Conservation (phyloP, 768 basidiomycete species). For the Holtermannia corniformis region DNA sequence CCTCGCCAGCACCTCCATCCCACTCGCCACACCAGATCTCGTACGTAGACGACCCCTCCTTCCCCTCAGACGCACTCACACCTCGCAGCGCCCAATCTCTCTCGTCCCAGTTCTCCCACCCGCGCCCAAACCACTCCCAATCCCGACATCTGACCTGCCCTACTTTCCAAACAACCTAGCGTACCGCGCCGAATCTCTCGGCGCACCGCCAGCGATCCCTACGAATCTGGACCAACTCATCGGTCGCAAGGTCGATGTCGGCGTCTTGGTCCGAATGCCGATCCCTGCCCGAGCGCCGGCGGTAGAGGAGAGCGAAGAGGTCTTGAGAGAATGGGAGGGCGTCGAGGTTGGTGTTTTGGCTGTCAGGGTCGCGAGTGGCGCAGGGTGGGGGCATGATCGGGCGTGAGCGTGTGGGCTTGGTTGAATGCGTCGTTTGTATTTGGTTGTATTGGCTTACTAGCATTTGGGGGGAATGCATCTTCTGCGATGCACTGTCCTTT, state of each 20-base stretch:
- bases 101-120: slow-evolving; percentile 17
- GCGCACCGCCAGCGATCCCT: slow-evolving; percentile 8
- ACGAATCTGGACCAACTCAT: slow-evolving; percentile 13
- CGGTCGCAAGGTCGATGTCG: slow-evolving; percentile 18
- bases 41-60: not conserved
- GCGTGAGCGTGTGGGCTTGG: too few relatives aligned
- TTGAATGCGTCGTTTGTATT: too few relatives aligned
- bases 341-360: slow-evolving; percentile 23
- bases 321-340: slow-evolving; percentile 25
- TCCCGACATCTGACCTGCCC: slow-evolving; percentile 16
- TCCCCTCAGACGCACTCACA: not conserved
- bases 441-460: too few relatives aligned
- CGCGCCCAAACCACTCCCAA: slow-evolving; percentile 4
- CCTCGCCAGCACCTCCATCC: too few relatives aligned
- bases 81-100: slow-evolving; percentile 15
- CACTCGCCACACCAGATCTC: not conserved
- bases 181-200: slow-evolving; percentile 20
- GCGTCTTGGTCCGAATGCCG: slow-evolving; percentile 29
- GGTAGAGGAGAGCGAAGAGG: slow-evolving; percentile 14
- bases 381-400: too few relatives aligned
- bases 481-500: too few relatives aligned
- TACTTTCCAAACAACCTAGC: slow-evolving; percentile 32
- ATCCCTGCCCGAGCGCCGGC: not conserved
- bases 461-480: too few relatives aligned
- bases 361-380: not conserved